Conservation (phyloP, 2,329 filamentous ascomycete genomes). For the Knoxdaviesia proteae region DNA sequence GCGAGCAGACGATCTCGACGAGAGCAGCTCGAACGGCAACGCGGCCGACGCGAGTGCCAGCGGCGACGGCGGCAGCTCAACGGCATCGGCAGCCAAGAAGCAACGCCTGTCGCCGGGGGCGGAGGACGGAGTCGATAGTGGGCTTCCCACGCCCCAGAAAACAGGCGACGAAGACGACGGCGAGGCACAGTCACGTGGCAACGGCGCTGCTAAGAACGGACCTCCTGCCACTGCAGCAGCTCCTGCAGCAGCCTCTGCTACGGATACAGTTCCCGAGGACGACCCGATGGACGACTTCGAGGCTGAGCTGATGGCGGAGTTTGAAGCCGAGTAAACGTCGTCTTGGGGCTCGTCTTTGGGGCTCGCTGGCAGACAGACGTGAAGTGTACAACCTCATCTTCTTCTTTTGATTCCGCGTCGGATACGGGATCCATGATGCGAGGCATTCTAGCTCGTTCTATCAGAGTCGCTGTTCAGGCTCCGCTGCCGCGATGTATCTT, state of each 20-base stretch:
- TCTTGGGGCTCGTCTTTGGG: too few species aligned
- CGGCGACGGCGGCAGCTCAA: conserved; percentile 6
- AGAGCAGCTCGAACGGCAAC: conserved; percentile 9
- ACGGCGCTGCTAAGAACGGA: conserved; percentile 7
- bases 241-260: conserved; percentile 19
- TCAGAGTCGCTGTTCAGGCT: too few species aligned
- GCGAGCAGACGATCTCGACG: conserved; percentile 6
- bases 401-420: too few species aligned
- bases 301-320: conserved; percentile 39
- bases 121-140: conserved; percentile 15
- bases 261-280: conserved; percentile 9
- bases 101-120: conserved; percentile 24
- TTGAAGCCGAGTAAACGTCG: conserved; percentile 18
- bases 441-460: too few species aligned
- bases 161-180: conserved; percentile 12
- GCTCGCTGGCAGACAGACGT: too few species aligned
- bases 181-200: conserved; percentile 17
- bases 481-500: too few species aligned
- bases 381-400: too few species aligned
- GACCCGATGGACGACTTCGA: conserved; percentile 32
- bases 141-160: conserved; percentile 19
- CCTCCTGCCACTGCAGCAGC: conserved; percentile 4
- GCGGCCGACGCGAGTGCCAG: conserved; percentile 10
- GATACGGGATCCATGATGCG: too few species aligned
- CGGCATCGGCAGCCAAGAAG: conserved; percentile 22